Conservation (phyloP, 2,329 filamentous ascomycete genomes). For the Hirsutella thompsonii region DNA sequence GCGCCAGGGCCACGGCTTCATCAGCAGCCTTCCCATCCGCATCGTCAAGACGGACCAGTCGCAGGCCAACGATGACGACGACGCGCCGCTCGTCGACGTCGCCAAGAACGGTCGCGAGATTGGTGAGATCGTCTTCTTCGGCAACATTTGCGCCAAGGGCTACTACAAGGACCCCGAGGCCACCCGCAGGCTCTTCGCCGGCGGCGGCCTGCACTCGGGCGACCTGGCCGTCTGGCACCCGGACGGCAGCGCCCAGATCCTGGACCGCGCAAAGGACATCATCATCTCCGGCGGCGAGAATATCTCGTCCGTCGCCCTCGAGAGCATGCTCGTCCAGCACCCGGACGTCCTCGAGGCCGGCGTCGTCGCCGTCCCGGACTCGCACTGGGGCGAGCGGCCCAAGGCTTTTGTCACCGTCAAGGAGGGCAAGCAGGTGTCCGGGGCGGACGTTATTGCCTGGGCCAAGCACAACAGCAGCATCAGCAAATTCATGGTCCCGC, state of each 20-base stretch:
- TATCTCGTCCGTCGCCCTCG: slow-evolving; percentile 85
- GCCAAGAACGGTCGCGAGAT: slow-evolving; percentile 34
- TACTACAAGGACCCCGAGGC: slow-evolving; percentile 88
- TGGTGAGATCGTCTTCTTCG: slow-evolving; percentile 61
- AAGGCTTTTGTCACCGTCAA: slow-evolving; percentile 86
- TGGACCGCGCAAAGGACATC: slow-evolving; percentile 92
- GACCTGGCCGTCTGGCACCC: slow-evolving; percentile 89
- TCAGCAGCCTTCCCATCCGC: slow-evolving; percentile 68
- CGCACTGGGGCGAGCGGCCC: slow-evolving; percentile 90
- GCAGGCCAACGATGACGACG: slow-evolving; percentile 43
- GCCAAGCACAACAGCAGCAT: slow-evolving; percentile 70
- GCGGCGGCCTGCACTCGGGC: slow-evolving; percentile 77
- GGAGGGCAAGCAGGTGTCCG: slow-evolving; percentile 34
- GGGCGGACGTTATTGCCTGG: slow-evolving; percentile 69
- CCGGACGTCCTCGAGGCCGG: slow-evolving; percentile 83
- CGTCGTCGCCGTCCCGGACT: slow-evolving; percentile 76
- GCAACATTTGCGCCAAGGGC: slow-evolving; percentile 84
- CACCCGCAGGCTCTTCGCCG: slow-evolving; percentile 74
- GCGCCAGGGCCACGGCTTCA: slow-evolving; percentile 81
- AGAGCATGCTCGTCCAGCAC: slow-evolving; percentile 79
- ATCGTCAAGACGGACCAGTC: slow-evolving; percentile 70
- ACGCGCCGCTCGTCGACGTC: slow-evolving; percentile 33
- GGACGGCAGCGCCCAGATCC: slow-evolving; percentile 81
- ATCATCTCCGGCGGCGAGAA: slow-evolving; percentile 98
- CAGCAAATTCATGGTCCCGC: slow-evolving; percentile 77